Evolutionary conservation across 225 moss, liverwort and hornwort species (phyloP).

Genomic region (Anthoceros angustus): DNA sequence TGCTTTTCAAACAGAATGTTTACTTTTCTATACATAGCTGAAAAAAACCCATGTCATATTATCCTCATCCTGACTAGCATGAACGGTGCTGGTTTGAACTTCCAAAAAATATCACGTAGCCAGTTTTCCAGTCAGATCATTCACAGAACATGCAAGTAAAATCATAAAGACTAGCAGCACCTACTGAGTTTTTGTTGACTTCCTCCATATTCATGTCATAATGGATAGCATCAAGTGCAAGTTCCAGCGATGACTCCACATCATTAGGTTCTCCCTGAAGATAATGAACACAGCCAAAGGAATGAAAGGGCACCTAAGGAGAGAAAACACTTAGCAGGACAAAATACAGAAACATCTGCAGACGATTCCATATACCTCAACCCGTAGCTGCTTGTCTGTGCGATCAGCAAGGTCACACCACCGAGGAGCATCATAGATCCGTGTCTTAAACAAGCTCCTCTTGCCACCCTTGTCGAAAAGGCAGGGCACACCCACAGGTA

Average conservation of each 20-base stretch:
- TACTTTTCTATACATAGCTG: no score
- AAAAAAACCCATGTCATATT: no score
- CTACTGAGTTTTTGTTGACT: conserved; percentile 46
- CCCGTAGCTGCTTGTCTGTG: conserved; percentile 20
- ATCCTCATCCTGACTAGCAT: no score
- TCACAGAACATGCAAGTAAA: not conserved
- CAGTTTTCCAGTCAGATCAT: no score
- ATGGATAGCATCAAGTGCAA: conserved; percentile 53
- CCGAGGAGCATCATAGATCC: conserved; percentile 9
- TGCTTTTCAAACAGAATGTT: no score
- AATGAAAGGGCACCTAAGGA: not conserved
- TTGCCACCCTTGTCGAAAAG: conserved; percentile 24
- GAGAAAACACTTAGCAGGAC: not conserved
- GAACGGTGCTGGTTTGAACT: no score
- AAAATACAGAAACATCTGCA: not conserved
- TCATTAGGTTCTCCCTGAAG: conserved; percentile 27
- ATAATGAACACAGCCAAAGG: not conserved
- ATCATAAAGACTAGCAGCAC: conserved; percentile 5
- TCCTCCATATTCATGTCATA: conserved; percentile 38
- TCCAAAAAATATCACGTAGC: no score
- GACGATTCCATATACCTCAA: conserved; percentile 26
- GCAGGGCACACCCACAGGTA: conserved; percentile 41
- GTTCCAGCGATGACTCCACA: conserved; percentile 55
- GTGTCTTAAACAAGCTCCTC: conserved; percentile 7
- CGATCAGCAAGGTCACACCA: conserved; percentile 45